A percentile compares a stretch with the other conserved stretches of the same genome.
phyloP scores from a whole-genome alignment of 2,329 filamentous ascomycete genomes.

The Alternaria arbusti region DNA sequence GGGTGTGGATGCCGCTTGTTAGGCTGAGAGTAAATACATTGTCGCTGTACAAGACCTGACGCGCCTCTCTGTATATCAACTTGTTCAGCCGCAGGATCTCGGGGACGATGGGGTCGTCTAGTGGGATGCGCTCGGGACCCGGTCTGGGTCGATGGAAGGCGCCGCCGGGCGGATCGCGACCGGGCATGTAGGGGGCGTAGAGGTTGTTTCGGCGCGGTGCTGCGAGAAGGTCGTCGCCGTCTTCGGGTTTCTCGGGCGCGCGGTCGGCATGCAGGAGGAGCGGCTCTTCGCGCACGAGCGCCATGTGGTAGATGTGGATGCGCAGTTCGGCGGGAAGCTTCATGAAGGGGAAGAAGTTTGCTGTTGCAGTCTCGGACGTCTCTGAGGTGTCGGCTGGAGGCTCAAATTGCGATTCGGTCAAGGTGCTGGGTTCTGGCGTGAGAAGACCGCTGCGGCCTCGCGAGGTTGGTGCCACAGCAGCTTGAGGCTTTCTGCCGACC shows the following conservation, averaged over 20 bases:
- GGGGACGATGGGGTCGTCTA: constrained; percentile 45
- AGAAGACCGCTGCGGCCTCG: constrained; percentile 17
- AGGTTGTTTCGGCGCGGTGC: not conserved
- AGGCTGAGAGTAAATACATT: constrained; percentile 49
- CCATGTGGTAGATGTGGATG: constrained; percentile 53
- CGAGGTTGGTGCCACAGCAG: not conserved
- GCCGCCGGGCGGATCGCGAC: not conserved
- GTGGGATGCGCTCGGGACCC: not conserved
- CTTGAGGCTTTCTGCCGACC: not conserved
- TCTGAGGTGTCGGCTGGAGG: not conserved
- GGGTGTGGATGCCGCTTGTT: constrained; percentile 45
- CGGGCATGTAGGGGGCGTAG: not conserved
- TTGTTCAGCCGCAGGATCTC: constrained; percentile 50
- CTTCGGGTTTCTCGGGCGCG: constrained; percentile 13
- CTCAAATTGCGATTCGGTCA: constrained; percentile 21
- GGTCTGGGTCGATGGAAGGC: not conserved
- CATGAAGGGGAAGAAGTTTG: constrained; percentile 48
- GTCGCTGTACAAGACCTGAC: constrained; percentile 39
- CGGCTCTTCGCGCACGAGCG: constrained; percentile 37
- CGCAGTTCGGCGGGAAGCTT: constrained; percentile 56
- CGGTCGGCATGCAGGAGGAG: constrained; percentile 38
- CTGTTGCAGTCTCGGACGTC: not conserved
- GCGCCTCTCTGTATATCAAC: constrained; percentile 46
- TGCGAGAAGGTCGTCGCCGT: constrained; percentile 5
- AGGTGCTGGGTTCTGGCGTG: constrained; percentile 28